A percentile compares a stretch with the other conserved stretches of the same genome.
These are phyloP conservation scores for Mrakia frigida DNA, from an alignment of 768 basidiomycete species.

Conservation along the genomic window DNA sequence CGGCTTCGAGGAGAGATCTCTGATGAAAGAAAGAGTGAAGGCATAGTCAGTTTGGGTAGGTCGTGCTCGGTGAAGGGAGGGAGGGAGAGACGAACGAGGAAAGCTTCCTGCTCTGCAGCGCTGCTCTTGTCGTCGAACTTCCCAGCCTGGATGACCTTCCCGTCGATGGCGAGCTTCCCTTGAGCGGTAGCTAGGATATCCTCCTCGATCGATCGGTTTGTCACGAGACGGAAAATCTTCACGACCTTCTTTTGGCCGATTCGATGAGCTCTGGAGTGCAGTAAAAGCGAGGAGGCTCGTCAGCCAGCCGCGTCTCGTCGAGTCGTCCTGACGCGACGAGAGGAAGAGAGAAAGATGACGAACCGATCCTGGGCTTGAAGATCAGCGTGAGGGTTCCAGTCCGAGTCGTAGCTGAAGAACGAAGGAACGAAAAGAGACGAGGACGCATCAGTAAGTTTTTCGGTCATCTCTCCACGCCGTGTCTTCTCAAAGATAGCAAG, in stretches of 20 bases:
- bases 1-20: conserved; percentile 63
- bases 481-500: no score
- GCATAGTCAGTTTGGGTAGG: conserved; percentile 13
- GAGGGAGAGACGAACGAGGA: conserved; percentile 59
- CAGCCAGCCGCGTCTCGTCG: no score
- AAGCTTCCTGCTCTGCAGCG: conserved; percentile 94
- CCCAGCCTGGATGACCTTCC: conserved; percentile 98
- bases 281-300: no score
- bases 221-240: conserved; percentile 94
- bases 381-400: not conserved
- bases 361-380: not conserved
- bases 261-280: conserved; percentile 63
- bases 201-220: conserved; percentile 96
- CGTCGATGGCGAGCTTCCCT: conserved; percentile 95
- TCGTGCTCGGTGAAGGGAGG: not conserved
- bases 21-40: conserved; percentile 40
- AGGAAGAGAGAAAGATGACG: not conserved
- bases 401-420: not conserved
- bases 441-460: conserved; percentile 82
- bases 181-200: conserved; percentile 90
- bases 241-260: conserved; percentile 99
- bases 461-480: conserved; percentile 42
- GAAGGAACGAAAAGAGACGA: no score
- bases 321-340: not conserved
- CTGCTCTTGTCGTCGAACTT: conserved; percentile 84